phyloP scores from a whole-genome alignment of 2,329 filamentous ascomycete genomes.

The Clarireedia sp. region DNA sequence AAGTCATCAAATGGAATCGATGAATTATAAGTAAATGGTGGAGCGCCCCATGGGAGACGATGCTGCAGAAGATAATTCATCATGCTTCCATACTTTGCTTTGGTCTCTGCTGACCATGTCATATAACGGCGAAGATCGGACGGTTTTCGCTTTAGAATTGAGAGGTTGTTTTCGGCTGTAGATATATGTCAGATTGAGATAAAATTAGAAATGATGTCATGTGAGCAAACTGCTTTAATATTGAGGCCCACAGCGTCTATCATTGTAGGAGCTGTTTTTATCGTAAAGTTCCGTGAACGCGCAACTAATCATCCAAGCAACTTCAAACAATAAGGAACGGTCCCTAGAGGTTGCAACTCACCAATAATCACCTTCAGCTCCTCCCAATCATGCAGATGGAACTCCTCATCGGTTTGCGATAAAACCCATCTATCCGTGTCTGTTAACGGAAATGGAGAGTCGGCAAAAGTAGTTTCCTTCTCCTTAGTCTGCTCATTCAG shows the following conservation, averaged over 20 bases:
- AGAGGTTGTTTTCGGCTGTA: conserved; percentile 50
- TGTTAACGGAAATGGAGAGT: conserved; percentile 49
- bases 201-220: background rate
- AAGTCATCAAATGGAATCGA: conserved; percentile 42
- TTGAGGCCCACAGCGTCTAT: no score
- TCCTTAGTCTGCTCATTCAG: conserved; percentile 2
- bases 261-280: background rate
- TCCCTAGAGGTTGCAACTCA: conserved; percentile 29
- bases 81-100: conserved; percentile 68
- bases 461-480: conserved; percentile 1
- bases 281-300: background rate
- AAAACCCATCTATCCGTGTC: conserved; percentile 51
- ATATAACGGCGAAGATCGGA: conserved; percentile 76
- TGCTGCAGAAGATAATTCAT: conserved; percentile 69
- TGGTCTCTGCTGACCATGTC: conserved; percentile 63
- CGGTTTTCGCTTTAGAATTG: conserved; percentile 69
- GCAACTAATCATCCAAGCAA: background rate
- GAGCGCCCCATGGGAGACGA: conserved; percentile 58
- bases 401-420: conserved; percentile 61
- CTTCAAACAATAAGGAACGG: background rate
- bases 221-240: background rate
- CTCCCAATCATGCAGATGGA: conserved; percentile 64
- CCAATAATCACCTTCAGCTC: conserved; percentile 61
- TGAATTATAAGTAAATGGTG: conserved; percentile 41
- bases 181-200: background rate